Evolutionary conservation across 1,284 basidiomycete species (phyloP).

Genomic region (Puccinia hordei): DNA sequence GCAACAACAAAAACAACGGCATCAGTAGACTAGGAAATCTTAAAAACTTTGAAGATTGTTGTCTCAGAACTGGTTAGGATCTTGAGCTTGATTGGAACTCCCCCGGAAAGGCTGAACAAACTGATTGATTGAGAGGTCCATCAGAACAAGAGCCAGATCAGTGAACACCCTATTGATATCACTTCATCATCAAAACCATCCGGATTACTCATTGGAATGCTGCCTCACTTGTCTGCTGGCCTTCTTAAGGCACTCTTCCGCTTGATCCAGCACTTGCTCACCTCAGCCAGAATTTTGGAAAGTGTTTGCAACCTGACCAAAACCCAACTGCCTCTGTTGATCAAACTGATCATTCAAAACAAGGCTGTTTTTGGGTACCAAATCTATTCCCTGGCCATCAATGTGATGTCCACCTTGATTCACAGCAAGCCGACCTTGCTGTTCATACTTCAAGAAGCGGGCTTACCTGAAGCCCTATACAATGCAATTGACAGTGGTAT

Average conservation of each 20-base stretch:
- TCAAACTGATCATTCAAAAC: slow-evolving; percentile 85
- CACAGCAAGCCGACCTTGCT: slow-evolving; percentile 98
- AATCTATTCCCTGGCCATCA: slow-evolving; percentile 84
- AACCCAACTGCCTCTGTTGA: slow-evolving; percentile 78
- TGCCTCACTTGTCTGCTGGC: slow-evolving; percentile 54
- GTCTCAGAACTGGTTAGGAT: slow-evolving; percentile 37
- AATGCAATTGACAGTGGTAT: slow-evolving; percentile 78
- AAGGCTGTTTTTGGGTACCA: slow-evolving; percentile 81
- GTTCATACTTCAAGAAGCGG: slow-evolving; percentile 84
- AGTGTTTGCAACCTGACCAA: slow-evolving; percentile 93
- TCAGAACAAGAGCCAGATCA: too few relatives aligned
- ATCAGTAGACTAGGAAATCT: too few relatives aligned
- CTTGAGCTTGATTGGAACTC: slow-evolving; percentile 9
- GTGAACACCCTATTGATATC: slow-evolving; percentile 50
- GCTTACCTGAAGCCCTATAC: slow-evolving; percentile 87
- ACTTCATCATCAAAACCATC: slow-evolving; percentile 30
- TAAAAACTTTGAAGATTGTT: slow-evolving; percentile 27
- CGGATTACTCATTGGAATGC: slow-evolving; percentile 33
- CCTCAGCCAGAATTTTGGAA: slow-evolving; percentile 87
- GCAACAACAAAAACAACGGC: not conserved
- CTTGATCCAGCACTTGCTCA: slow-evolving; percentile 94
- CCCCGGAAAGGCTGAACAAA: not conserved
- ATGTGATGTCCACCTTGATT: slow-evolving; percentile 95
- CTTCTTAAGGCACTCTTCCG: slow-evolving; percentile 86
- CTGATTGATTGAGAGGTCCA: too few relatives aligned